Base-by-base conservation (phyloP, 2,329 filamentous ascomycete species). In the Corinectria fuckeliana region DNA sequence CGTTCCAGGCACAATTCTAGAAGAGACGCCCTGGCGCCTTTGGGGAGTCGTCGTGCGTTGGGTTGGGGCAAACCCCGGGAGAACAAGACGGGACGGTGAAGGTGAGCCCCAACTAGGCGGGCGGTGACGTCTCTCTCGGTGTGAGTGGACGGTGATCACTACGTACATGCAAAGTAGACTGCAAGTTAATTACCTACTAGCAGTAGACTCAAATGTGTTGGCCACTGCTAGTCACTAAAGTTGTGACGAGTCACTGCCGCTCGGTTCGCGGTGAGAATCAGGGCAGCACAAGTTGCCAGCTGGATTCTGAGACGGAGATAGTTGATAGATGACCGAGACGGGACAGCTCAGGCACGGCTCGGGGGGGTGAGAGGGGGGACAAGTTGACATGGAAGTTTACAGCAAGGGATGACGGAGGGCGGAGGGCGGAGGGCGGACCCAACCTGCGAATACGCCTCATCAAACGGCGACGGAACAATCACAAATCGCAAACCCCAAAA, bases 1-100 rank as follows among this genome's bases (percentile, higher is more conserved):
- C 62, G 60, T 70, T 70, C 68, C 62, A 70, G 45, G 57, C 59
- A 28, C 58, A 58, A 68, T 70, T 70, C 68, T 70, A 71, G 68
- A 70, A 70, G 61, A 67, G 65, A 28, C 49, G 62, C 64, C 56
- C 41, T 14, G 30, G n/a, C 30, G 28, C 28, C 32, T 7, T 34
- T 41, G 52, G 25, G 23, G 49, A 23, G 49, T 36, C 49, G 49
- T 23, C 49, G 32, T 11, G 25, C 11, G 36, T 39, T 25, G 48
- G 32, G 42, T n/a, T n/a, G n/a, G n/a, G n/a, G n/a, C n/a, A n/a
- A n/a, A n/a, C n/a, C n/a, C n/a, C n/a, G n/a, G n/a, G n/a, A n/a
- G n/a, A 10, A 42, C 14, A 7, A 39, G 32, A 42, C 30, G 8
- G 16, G 50, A 28, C 48, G 52, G 51, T 47, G 48, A 53, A 13